Percentiles rank a stretch among this genome's conserved stretches.
Evolutionary conservation across 257 asterid species (phyloP).

Genomic region (Mitragyna speciosa): DNA sequence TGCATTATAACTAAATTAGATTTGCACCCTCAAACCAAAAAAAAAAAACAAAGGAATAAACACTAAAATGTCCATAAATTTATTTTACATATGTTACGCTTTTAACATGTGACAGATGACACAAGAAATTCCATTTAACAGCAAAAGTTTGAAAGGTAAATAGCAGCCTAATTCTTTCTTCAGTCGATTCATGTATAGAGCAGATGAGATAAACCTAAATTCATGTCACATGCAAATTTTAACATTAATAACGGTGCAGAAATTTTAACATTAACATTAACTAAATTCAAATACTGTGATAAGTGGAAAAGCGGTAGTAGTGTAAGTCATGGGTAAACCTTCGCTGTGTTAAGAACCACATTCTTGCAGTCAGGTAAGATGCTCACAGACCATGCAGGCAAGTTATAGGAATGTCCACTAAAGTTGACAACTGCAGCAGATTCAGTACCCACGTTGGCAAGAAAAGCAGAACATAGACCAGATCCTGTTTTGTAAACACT

Average conservation of each 20-base stretch:
- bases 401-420: slow-evolving; percentile 59
- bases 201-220: not conserved
- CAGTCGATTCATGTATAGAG: not conserved
- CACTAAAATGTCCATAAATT: not conserved
- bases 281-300: not conserved
- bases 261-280: not conserved
- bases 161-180: not conserved
- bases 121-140: not conserved
- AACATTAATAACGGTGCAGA: not conserved
- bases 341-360: slow-evolving; percentile 71
- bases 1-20: too few relatives aligned
- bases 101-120: not conserved
- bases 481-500: slow-evolving; percentile 65
- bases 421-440: slow-evolving; percentile 61
- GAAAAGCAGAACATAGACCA: slow-evolving; percentile 76
- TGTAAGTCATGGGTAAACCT: slow-evolving; percentile 42
- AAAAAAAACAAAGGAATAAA: not conserved
- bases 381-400: slow-evolving; percentile 97
- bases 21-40: not conserved
- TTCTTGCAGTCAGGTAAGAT: slow-evolving; percentile 86
- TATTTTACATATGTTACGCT: not conserved
- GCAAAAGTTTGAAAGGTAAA: not conserved
- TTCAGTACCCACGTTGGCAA: slow-evolving; percentile 60
- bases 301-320: not conserved
- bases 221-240: not conserved